These are phyloP conservation scores for Parastagonospora avenae DNA, from an alignment of 2,329 filamentous ascomycete species.

Conservation along the genomic window DNA sequence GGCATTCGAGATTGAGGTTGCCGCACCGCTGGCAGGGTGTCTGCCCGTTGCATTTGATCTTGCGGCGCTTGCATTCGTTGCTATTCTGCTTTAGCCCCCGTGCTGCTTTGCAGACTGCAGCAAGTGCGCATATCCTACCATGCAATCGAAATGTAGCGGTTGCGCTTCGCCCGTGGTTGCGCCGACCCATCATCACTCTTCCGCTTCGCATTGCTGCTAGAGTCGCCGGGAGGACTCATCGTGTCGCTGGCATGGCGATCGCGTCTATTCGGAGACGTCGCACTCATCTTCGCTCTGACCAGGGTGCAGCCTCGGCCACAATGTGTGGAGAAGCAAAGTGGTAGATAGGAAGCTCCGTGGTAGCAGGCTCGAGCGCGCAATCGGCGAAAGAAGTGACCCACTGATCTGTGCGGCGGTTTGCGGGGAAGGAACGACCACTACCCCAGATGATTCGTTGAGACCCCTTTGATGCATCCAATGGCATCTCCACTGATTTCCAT, in stretches of 20 bases:
- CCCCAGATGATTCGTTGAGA: neutral
- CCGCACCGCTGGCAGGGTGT: constrained; percentile 69
- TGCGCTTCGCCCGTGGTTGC: constrained; percentile 65
- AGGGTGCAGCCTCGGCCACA: constrained; percentile 11
- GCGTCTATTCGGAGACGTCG: constrained; percentile 11
- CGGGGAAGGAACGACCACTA: constrained; percentile 1
- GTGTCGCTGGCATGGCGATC: constrained; percentile 37
- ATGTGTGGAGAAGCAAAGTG: constrained; percentile 1
- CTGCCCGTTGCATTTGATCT: constrained; percentile 72
- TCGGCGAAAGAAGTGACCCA: neutral
- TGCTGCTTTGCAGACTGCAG: neutral
- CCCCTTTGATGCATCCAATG: neutral
- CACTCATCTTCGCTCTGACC: constrained; percentile 15
- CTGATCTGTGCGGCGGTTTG: constrained; percentile 4
- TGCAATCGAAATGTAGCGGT: constrained; percentile 70
- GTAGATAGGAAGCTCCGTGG: neutral
- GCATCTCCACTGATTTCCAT: neutral
- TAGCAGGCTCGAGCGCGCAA: neutral
- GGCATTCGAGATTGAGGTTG: constrained; percentile 66
- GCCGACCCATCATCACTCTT: constrained; percentile 51
- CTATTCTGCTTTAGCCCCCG: constrained; percentile 42
- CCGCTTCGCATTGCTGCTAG: constrained; percentile 43
- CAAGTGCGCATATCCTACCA: constrained; percentile 57
- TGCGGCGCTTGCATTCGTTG: constrained; percentile 69
- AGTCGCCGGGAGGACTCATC: constrained; percentile 40